Evolutionary conservation across 2,329 filamentous ascomycete species (phyloP).

Genomic region (Exophiala viscosa): DNA sequence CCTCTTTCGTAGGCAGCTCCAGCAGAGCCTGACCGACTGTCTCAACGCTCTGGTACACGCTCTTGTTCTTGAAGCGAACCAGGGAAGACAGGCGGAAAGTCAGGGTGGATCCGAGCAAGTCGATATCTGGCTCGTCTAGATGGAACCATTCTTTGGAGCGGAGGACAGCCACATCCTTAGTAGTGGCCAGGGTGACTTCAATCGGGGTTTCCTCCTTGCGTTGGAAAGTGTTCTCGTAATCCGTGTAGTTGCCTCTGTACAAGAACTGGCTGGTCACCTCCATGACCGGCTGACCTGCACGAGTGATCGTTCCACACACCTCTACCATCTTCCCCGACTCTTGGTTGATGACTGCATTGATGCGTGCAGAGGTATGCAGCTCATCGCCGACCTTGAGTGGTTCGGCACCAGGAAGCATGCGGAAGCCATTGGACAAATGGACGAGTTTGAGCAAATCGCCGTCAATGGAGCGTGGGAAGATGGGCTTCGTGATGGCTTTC

Average conservation of each 20-base stretch:
- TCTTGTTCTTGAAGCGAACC: constrained; percentile 91
- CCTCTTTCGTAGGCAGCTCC: constrained; percentile 92
- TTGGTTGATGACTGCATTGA: constrained; percentile 97
- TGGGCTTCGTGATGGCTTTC: constrained; percentile 99
- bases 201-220: constrained; percentile 94
- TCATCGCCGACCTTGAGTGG: constrained; percentile 94
- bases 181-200: constrained; percentile 80
- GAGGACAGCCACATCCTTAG: constrained; percentile 88
- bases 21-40: constrained; percentile 89
- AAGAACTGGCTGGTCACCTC: constrained; percentile 98
- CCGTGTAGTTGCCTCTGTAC: constrained; percentile 87
- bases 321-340: constrained; percentile 99
- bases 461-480: constrained; percentile 94
- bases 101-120: constrained; percentile 86
- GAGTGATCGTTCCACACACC: constrained; percentile 93
- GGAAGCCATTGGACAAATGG: constrained; percentile 94
- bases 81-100: constrained; percentile 94
- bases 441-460: constrained; percentile 94
- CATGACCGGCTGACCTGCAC: constrained; percentile 84
- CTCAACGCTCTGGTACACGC: constrained; percentile 84
- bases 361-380: constrained; percentile 85
- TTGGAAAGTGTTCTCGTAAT: constrained; percentile 98
- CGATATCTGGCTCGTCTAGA: constrained; percentile 75
- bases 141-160: constrained; percentile 98
- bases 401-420: constrained; percentile 93